Base-by-base conservation (phyloP, 306 rosid genomes). In the Arachis hypogaea region DNA sequence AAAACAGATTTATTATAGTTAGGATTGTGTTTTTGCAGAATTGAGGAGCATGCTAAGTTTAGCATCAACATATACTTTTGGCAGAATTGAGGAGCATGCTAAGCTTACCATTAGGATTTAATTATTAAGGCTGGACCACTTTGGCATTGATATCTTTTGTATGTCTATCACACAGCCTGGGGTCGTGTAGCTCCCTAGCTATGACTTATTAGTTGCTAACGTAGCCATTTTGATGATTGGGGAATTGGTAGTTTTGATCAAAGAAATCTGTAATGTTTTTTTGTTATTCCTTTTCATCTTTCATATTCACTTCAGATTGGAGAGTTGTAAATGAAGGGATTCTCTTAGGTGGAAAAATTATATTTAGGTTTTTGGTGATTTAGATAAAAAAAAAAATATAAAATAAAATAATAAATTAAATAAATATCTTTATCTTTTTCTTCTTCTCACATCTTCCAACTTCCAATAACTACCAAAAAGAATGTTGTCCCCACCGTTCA, bases 1-100 rank as follows among this genome's bases (percentile, higher is more conserved):
- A 1, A 33, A 33, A 2, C 4, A 33, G 4, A 33, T 33, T 4
- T 2, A 4, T 4, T 33, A 22, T 45, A 40, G 28, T 22, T 29
- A 41, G 41, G 38, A 55, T 69, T 45, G 66, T 63, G 62, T 57
- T 52, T 41, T 79, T 18, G 42, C 84, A 83, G 86, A 70, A 67
- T 79, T 78, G 47, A 14, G 28, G 28, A 22, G 28, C 28, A 22
- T 22, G 60, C 66, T 8, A 22, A 12, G 43, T 52, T 64, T 61
- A 61, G 49, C 11, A 66, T 75, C 14, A 14, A 14, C 14, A 14
- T 14, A 14, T 14, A 14, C 14, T 14, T 14, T 14, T 14, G 14
- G 14, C 14, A 14, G 36, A 30, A 41, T 42, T 46, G 54, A 49
- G 14, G 60, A 14, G 14, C 28, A 22, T 22, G 60, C 66, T 8